These are phyloP conservation scores for Acacia melanoxylon DNA, from an alignment of 306 rosid species.

Conservation along the genomic window DNA sequence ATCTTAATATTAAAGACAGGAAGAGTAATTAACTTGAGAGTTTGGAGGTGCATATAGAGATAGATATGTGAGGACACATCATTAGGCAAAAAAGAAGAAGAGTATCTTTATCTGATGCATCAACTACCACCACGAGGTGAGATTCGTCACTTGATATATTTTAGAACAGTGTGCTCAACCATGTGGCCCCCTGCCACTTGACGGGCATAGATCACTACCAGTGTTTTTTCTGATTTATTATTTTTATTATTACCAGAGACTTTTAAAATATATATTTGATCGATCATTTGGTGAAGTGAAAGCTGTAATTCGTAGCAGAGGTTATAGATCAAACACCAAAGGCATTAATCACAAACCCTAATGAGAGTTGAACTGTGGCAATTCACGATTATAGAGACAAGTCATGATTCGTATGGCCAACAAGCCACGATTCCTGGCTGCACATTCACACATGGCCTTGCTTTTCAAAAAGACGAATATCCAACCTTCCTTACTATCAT, in stretches of 20 bases:
- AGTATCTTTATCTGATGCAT: neutral
- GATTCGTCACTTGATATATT: constrained; percentile 14
- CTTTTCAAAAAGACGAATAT: constrained; percentile 29
- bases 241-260: too few species aligned
- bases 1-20: too few species aligned
- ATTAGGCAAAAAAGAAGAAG: neutral
- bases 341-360: constrained; percentile 15
- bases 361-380: constrained; percentile 4
- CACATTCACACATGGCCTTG: constrained; percentile 45
- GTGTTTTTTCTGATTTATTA: constrained; percentile 9
- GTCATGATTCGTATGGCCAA: constrained; percentile 33
- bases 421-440: constrained; percentile 52
- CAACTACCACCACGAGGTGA: constrained; percentile 6
- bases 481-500: constrained; percentile 25
- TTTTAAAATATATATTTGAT: neutral
- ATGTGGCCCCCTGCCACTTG: constrained; percentile 42
- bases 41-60: neutral
- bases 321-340: constrained; percentile 31
- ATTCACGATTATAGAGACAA: constrained; percentile 44
- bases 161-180: constrained; percentile 34
- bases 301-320: constrained; percentile 15
- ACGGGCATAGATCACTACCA: constrained; percentile 36
- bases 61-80: neutral
- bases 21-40: neutral
- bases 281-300: neutral